Conservation (phyloP, 1,284 basidiomycete genomes). For the Cutaneotrichosporon dermatis region DNA sequence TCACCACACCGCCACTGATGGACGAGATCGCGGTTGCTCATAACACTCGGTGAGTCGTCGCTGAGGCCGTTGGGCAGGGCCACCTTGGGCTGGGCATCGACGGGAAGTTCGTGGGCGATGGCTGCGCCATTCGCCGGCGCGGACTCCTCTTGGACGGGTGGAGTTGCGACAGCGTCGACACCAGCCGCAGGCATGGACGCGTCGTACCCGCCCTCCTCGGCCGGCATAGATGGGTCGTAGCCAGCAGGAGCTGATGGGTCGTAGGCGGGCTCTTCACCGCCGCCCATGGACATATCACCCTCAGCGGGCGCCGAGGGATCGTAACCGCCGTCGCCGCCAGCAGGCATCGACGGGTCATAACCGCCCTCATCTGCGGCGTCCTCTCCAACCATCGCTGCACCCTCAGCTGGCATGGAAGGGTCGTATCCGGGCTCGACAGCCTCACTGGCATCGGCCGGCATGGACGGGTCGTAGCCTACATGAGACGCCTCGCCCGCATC, state of each 20-base stretch:
- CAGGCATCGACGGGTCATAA: conserved; percentile 8
- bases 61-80: conserved; percentile 33
- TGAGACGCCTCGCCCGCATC: neutral
- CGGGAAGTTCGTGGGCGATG: neutral
- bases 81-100: conserved; percentile 10
- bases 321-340: neutral
- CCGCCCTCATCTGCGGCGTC: neutral
- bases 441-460: conserved; percentile 4
- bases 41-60: conserved; percentile 33
- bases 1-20: conserved; percentile 29
- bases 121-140: conserved; percentile 2
- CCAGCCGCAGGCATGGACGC: too few species aligned
- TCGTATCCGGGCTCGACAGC: conserved; percentile 1
- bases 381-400: neutral
- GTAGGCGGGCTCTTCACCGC: neutral
- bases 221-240: neutral
- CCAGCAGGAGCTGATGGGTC: conserved; percentile 1
- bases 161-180: too few species aligned
- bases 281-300: neutral
- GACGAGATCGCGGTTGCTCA: conserved; percentile 29
- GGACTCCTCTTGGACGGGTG: neutral
- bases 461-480: conserved; percentile 3
- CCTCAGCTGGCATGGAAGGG: neutral
- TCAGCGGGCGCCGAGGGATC: conserved; percentile 5
- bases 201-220: neutral